Conservation (phyloP, 2,329 filamentous ascomycete genomes). For the Fusarium fracticaudum region DNA sequence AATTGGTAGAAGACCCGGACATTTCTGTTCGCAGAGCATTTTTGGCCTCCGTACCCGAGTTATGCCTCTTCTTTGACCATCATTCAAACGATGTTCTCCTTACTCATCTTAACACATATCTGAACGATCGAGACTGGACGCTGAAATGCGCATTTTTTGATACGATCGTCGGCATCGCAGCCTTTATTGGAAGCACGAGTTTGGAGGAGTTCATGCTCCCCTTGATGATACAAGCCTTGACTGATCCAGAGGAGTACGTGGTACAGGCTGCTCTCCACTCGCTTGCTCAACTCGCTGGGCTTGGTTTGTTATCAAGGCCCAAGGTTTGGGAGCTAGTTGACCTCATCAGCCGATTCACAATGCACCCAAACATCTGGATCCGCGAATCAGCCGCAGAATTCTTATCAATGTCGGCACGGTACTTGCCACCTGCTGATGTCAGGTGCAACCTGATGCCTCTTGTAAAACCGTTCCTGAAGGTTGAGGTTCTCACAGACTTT, state of each 20-base stretch:
- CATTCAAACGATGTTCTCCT: slow-evolving; percentile 95
- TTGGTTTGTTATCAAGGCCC: slow-evolving; percentile 85
- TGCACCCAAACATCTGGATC: slow-evolving; percentile 97
- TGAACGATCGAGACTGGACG: slow-evolving; percentile 97
- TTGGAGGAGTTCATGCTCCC: slow-evolving; percentile 96
- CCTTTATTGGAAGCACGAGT: slow-evolving; percentile 87
- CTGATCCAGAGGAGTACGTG: slow-evolving; percentile 92
- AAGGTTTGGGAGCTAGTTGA: slow-evolving; percentile 91
- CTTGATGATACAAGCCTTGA: slow-evolving; percentile 93
- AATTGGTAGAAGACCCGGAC: slow-evolving; percentile 86
- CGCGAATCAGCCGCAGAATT: slow-evolving; percentile 89
- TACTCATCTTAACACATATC: slow-evolving; percentile 94
- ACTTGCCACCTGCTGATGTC: slow-evolving; percentile 80
- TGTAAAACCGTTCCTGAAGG: slow-evolving; percentile 83
- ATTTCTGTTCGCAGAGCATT: slow-evolving; percentile 90
- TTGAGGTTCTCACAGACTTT: slow-evolving; percentile 71
- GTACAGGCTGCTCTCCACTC: slow-evolving; percentile 91
- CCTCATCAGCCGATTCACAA: slow-evolving; percentile 82
- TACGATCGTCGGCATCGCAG: slow-evolving; percentile 90
- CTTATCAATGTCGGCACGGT: slow-evolving; percentile 78
- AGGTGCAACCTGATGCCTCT: slow-evolving; percentile 86
- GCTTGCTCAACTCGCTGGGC: slow-evolving; percentile 84
- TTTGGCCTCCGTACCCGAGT: slow-evolving; percentile 86
- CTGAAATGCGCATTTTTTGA: slow-evolving; percentile 97
- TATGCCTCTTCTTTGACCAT: slow-evolving; percentile 95